A percentile compares a stretch with the other conserved stretches of the same genome.
Conservation (phyloP, 1,284 basidiomycete species). For the Cryptococcus deneoformans region DNA sequence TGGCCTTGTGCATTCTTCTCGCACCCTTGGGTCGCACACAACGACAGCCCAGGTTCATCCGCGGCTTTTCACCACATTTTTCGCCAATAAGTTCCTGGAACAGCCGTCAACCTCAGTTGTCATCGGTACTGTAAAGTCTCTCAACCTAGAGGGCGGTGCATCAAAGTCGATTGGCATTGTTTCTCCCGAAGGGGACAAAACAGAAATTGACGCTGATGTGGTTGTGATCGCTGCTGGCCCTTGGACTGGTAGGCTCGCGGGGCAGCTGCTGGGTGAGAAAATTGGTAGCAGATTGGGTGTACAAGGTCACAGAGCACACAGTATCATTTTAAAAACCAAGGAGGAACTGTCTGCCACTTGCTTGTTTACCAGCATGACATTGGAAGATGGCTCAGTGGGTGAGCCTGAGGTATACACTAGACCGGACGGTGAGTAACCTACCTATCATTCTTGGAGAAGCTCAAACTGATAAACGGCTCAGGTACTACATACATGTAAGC, state of each 20-base stretch:
- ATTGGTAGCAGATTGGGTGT: constrained; percentile 46
- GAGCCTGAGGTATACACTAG: constrained; percentile 55
- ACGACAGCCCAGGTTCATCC: constrained; percentile 48
- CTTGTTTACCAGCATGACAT: constrained; percentile 57
- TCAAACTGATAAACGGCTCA: background rate
- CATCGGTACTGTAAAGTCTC: constrained; percentile 22
- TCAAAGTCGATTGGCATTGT: constrained; percentile 15
- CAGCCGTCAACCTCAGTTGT: constrained; percentile 33
- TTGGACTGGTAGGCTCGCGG: constrained; percentile 69
- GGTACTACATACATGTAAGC: background rate
- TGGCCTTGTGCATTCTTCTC: constrained; percentile 34
- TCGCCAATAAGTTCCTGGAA: constrained; percentile 56
- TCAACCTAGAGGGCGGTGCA: constrained; percentile 54
- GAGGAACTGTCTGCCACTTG: constrained; percentile 44
- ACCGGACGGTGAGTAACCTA: constrained; percentile 43
- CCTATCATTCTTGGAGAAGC: constrained; percentile 7
- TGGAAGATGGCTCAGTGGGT: constrained; percentile 45
- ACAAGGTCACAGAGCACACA: constrained; percentile 53
- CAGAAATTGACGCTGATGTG: constrained; percentile 49
- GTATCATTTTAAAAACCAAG: constrained; percentile 50
- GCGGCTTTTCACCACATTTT: constrained; percentile 56
- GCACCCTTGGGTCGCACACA: constrained; percentile 32
- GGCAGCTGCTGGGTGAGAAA: constrained; percentile 53
- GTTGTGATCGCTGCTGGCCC: constrained; percentile 78
- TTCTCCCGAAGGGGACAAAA: constrained; percentile 27